Evolutionary conservation across 345 rosid species (phyloP), one percentile per base, ranked within the genome.

Genomic region (Hibiscus mutabilis): DNA sequence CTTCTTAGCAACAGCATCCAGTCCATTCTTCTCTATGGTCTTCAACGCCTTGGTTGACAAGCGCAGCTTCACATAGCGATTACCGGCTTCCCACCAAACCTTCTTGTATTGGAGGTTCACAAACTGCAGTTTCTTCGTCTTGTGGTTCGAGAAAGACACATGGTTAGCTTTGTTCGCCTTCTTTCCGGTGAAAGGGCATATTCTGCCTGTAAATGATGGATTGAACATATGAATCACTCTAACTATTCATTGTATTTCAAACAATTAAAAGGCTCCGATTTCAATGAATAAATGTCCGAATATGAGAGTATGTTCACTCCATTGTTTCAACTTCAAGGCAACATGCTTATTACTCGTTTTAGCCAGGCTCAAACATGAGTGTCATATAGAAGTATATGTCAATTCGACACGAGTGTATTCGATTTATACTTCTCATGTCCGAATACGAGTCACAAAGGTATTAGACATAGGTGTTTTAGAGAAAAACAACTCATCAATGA

Each of bases 101-200:
- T 51, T 90, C 84, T 95, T 92, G 84, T 90, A 89, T 75, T 95
- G 99, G 68, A 95, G 78, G 76, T 95, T 95, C 60, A 95, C 99
- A 78, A 87, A 89, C 81, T 92, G 97, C 81, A 85, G 66, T 84
- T 83, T 92, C 83, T 82, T 95, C 2, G 99, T 90, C 96, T 87
- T 95, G 91, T 92, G 96, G 86, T 95, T 95, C 0, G 99, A 95
- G 82, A 95, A 95, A 8, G 99, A 87, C 8, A 95, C 99, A 77
- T 82, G 84, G 89, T 90, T 91, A 1, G 96, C 97, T 84, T 69
- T 92, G 88, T 92, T 95, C 13, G 99, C 82, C 66, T 85, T 95
- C 90, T 92, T 92, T 62, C 99, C 97, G 0, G 99, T 95, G 66
- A 95, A 87, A n/a, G 97, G 97, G n/a, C 99, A 95, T 4, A 92